Conservation (phyloP, 139 green algal genomes). For the Chlorokybus atmophyticus region DNA sequence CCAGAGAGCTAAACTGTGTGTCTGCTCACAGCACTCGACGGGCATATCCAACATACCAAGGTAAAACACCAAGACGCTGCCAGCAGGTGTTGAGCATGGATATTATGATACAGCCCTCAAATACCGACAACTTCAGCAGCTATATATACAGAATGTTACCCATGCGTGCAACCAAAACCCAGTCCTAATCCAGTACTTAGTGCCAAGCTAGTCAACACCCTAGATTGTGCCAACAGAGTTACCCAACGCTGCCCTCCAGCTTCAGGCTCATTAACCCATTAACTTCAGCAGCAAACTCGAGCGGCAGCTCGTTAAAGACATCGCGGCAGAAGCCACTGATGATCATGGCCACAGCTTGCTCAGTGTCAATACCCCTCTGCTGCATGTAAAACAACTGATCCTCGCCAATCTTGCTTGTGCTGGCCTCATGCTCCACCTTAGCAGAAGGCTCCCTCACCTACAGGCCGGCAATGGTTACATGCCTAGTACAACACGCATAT, state of each 20-base stretch:
- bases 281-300: conserved; percentile 97
- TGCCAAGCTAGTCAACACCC: neutral
- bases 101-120: too few relatives aligned
- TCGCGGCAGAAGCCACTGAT: conserved; percentile 95
- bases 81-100: too few relatives aligned
- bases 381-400: conserved; percentile 99
- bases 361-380: conserved; percentile 78
- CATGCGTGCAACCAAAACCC: too few relatives aligned
- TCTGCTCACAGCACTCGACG: too few relatives aligned
- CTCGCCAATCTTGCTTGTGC: conserved; percentile 94
- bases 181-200: too few relatives aligned
- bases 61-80: too few relatives aligned
- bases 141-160: too few relatives aligned
- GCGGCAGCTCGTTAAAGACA: conserved; percentile 96
- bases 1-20: too few relatives aligned
- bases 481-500: too few relatives aligned
- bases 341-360: conserved; percentile 93
- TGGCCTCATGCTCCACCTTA: conserved; percentile 93
- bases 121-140: too few relatives aligned
- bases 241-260: conserved; percentile 92
- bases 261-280: conserved; percentile 98
- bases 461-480: too few relatives aligned
- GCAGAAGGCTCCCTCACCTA: conserved; percentile 74
- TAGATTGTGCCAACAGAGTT: conserved; percentile 11
- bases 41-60: too few relatives aligned